Evolutionary conservation across 495 filamentous ascomycete genomes (phyloP), one percentile per base, ranked within the genome.

Genomic region (Cladorrhinum samala): DNA sequence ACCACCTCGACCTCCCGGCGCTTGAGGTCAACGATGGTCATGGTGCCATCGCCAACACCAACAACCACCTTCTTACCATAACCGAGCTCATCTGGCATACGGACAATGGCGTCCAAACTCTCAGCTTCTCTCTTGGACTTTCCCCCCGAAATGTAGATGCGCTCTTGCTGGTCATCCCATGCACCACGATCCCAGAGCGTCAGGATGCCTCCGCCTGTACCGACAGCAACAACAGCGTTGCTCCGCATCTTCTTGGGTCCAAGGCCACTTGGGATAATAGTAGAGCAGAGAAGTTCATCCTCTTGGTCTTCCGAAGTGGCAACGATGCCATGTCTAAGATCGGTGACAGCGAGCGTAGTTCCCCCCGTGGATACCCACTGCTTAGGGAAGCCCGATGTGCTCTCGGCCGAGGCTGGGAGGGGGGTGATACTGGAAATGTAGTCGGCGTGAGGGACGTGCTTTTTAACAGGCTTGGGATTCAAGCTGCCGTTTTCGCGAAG

Each of bases 161-260:
- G 80, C 66, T 95, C 89, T 56, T 93, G 87, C 66, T 95, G 89
- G 68, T 95, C 91, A 60, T 95, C 91, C 91, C 93, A 97, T 1
- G 83, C 78, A 1, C 91, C 93, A 57, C 82, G 86, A 61, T 97
- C 91, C 93, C 93, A 98, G 2, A 96, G 73, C 9, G 91, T 94
- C 55, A 96, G 59, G 4, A 95, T 80, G 14, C 93, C 93, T 8
- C 77, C 81, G 9, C 83, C 82, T 13, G 84, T 87, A 25, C 93
- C 93, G 1, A 95, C 83, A 1, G 91, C 68, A 1, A 95, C 73
- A 60, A 95, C 89, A 2, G 86, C 87, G 20, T 83, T 82, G 49
- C 85, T 83, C 17, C 80, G 74, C 36, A 81, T 79, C 2, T 81
- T 72, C 62, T 73, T 79, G 11, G 75, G 69, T 1, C 77, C 74